Percentiles rank a stretch among this genome's conserved stretches.
Conservation (phyloP, 805 yeast genomes). For the Tetrapisispora nanseiensis region DNA sequence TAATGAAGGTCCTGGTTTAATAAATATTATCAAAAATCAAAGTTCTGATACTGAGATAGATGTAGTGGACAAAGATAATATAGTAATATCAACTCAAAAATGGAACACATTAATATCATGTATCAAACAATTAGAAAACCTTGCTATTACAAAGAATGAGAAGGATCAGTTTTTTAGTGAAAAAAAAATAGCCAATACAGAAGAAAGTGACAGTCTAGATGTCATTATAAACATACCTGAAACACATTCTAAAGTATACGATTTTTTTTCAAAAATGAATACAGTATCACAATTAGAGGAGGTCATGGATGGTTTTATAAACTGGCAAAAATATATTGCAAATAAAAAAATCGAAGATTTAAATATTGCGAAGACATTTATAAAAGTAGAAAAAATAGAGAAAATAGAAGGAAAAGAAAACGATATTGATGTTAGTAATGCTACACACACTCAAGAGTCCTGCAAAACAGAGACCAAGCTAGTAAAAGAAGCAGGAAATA, state of each 20-base stretch:
- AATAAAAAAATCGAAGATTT: too few relatives aligned
- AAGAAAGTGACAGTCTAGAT: constrained; percentile 5
- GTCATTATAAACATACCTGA: constrained; percentile 16
- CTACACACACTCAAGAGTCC: too few relatives aligned
- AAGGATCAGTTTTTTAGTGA: too few relatives aligned
- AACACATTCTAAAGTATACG: constrained; percentile 13
- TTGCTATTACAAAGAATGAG: neutral
- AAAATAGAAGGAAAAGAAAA: too few relatives aligned
- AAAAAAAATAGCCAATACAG: neutral
- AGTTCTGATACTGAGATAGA: too few relatives aligned
- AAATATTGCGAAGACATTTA: too few relatives aligned
- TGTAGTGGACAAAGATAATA: neutral
- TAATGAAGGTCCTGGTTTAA: neutral
- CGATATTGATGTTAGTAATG: too few relatives aligned
- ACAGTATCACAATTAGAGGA: constrained; percentile 11
- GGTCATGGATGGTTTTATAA: constrained; percentile 12
- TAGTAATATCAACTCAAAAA: neutral
- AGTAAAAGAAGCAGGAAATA: too few relatives aligned
- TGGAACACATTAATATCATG: neutral
- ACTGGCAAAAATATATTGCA: constrained; percentile 6
- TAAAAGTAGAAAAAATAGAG: too few relatives aligned
- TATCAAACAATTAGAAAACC: neutral
- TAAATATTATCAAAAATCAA: neutral
- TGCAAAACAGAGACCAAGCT: too few relatives aligned
- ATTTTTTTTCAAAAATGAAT: constrained; percentile 18